A percentile compares a stretch with the other conserved stretches of the same genome.
phyloP scores from a whole-genome alignment of 768 basidiomycete species.

The Lactifluus volemus region DNA sequence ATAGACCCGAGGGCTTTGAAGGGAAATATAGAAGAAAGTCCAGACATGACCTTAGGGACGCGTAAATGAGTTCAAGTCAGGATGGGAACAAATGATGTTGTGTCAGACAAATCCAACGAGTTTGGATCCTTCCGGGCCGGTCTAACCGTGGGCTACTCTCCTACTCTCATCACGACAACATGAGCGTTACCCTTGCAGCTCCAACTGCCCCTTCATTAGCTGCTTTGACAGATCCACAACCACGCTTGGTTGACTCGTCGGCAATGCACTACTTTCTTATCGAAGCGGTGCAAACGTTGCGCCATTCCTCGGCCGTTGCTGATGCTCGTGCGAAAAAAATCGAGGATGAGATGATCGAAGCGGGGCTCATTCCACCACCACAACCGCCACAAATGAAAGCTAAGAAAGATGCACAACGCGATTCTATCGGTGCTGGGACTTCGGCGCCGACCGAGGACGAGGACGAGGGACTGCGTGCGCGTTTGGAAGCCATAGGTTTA shows the following conservation, averaged over 20 bases:
- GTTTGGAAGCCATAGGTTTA: slow-evolving; percentile 76
- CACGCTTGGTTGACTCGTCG: slow-evolving; percentile 51
- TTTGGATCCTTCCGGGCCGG: not conserved
- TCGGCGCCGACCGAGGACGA: slow-evolving; percentile 45
- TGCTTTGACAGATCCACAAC: slow-evolving; percentile 57
- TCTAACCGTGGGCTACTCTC: slow-evolving; percentile 16
- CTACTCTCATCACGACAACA: not conserved
- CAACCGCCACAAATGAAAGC: slow-evolving; percentile 33
- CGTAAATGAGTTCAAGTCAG: not conserved
- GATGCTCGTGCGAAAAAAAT: slow-evolving; percentile 54
- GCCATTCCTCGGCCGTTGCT: slow-evolving; percentile 66
- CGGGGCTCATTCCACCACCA: slow-evolving; percentile 57
- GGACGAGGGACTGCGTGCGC: slow-evolving; percentile 56
- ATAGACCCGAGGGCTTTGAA: slow-evolving; percentile 46
- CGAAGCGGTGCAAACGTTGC: slow-evolving; percentile 66
- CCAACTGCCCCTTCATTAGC: slow-evolving; percentile 30
- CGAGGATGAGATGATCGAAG: slow-evolving; percentile 73
- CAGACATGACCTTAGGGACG: slow-evolving; percentile 30
- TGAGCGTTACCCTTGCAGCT: slow-evolving; percentile 4
- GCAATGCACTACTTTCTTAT: slow-evolving; percentile 84
- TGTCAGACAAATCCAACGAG: too few species aligned
- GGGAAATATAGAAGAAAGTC: slow-evolving; percentile 36
- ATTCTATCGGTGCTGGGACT: slow-evolving; percentile 29
- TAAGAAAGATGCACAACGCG: slow-evolving; percentile 31
- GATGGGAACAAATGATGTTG: not conserved